Evolutionary conservation across 495 filamentous ascomycete species (phyloP).

Genomic region (Neurospora sp.): DNA sequence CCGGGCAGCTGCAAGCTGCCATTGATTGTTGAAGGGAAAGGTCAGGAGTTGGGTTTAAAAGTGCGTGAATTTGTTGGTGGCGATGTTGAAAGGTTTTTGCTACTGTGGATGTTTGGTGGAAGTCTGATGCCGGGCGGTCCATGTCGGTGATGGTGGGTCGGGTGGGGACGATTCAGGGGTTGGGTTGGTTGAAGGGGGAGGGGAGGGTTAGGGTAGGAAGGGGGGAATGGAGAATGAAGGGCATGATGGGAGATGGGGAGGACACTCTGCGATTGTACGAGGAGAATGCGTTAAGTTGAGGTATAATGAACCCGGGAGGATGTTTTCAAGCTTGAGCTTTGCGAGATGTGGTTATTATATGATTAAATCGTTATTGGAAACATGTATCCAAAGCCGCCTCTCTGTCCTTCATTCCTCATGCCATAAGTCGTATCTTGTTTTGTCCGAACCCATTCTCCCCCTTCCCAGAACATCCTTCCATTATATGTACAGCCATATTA

Average conservation of each 20-base stretch:
- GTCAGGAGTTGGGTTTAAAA: no score
- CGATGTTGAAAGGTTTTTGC: not conserved
- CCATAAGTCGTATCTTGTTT: not conserved
- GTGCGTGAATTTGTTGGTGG: not conserved
- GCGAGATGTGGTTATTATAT: not conserved
- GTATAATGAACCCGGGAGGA: not conserved
- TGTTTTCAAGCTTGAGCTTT: not conserved
- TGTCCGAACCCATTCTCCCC: not conserved
- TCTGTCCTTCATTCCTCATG: not conserved
- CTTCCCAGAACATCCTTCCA: not conserved
- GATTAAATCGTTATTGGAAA: not conserved
- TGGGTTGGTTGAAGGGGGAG: not conserved
- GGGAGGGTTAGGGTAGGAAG: not conserved
- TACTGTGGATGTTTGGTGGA: not conserved
- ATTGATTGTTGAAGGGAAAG: not conserved
- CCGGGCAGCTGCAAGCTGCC: conserved; percentile 10
- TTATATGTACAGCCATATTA: not conserved
- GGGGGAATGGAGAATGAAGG: not conserved
- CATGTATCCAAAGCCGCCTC: not conserved
- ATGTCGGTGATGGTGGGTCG: not conserved
- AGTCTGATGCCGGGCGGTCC: not conserved
- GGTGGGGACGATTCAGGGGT: not conserved
- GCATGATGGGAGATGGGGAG: not conserved
- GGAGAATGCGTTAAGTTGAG: accelerated
- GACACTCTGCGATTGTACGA: not conserved